Conservation (phyloP, 2,329 filamentous ascomycete species). For the Apiospora malaysiana region DNA sequence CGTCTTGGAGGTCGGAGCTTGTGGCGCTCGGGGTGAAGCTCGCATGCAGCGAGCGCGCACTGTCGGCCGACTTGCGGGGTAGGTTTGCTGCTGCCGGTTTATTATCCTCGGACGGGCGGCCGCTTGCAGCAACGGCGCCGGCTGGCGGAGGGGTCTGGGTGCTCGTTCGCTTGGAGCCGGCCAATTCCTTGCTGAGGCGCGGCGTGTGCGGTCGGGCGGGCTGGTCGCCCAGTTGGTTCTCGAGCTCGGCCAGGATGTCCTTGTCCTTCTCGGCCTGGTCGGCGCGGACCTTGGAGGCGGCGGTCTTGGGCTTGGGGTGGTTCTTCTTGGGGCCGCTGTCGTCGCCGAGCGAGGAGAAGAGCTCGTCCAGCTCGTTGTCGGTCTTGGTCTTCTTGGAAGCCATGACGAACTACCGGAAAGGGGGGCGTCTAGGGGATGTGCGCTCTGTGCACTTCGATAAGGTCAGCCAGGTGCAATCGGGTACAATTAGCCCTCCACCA, state of each 20-base stretch:
- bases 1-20: conserved; percentile 65
- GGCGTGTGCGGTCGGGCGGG: conserved; percentile 85
- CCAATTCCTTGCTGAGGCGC: conserved; percentile 62
- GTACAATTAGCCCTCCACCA: not conserved
- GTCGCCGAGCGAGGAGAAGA: conserved; percentile 67
- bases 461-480: not conserved
- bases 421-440: conserved; percentile 14
- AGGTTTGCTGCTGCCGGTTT: conserved; percentile 33
- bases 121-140: conserved; percentile 41
- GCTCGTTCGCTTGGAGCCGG: conserved; percentile 55
- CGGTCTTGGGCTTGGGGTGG: conserved; percentile 52
- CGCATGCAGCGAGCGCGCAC: conserved; percentile 71
- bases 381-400: conserved; percentile 65
- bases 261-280: conserved; percentile 66
- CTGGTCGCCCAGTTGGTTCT: conserved; percentile 75
- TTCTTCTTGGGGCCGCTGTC: conserved; percentile 58
- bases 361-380: conserved; percentile 68
- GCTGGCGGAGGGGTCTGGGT: conserved; percentile 53
- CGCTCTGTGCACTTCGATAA: conserved; percentile 1
- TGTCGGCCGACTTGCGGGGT: conserved; percentile 78
- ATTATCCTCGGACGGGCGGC: conserved; percentile 70
- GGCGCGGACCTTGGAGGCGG: conserved; percentile 51
- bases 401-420: conserved; percentile 49
- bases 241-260: conserved; percentile 89
- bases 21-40: conserved; percentile 74